Base-by-base conservation (phyloP, 208 protist genomes). In the Trypanosoma conorhini region DNA sequence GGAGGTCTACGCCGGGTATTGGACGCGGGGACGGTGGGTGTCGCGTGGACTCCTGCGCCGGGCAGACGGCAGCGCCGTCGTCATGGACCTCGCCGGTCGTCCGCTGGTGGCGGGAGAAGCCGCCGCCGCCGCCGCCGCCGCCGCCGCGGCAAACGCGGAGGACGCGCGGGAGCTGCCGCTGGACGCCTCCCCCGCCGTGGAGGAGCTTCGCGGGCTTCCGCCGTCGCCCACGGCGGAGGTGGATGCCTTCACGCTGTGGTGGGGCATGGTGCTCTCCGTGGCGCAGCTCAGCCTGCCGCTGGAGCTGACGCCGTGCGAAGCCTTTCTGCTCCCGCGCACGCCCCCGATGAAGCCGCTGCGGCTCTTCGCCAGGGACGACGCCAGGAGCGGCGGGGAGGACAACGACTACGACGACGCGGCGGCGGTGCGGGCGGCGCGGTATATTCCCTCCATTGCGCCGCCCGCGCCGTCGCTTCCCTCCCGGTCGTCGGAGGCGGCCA, bases 1-100 rank as follows among this genome's bases (percentile, higher is more conserved):
- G n/a, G 69, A 80, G 52, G 79, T 93, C n/a, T 96, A 96, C 62
- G 85, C 85, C 1, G 92, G 92, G 5, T 86, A 77, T 67, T 93
- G 87, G 87, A 87, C 85, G 55, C 79, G 86, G 26, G 79, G 85
- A 13, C 63, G 67, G 40, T 93, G 85, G 86, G 89, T 94, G 21
- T 81, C 86, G 4, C 80, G 85, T 21, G 92, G 92, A 12, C 67
- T 94, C n/a, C 93, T 93, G 67, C 85, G 79, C 62, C 78, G 88
- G 21, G 66, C 70, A 1, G 88, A 96, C 63, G 91, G 91, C 5
- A 66, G 86, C 31, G 83, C 80, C 40, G 68, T 96, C 60, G 81
- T 93, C 48, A 88, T 94, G 80, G 79, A 94, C 56, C 30, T 52
- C 13, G 44, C 64, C 7, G 91, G 91, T 3, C 40, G 74, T 28